Evolutionary conservation across 1,139 yeast species (phyloP), one percentile per base, ranked within the genome.

Genomic region (Blastobotrys petasosporus): DNA sequence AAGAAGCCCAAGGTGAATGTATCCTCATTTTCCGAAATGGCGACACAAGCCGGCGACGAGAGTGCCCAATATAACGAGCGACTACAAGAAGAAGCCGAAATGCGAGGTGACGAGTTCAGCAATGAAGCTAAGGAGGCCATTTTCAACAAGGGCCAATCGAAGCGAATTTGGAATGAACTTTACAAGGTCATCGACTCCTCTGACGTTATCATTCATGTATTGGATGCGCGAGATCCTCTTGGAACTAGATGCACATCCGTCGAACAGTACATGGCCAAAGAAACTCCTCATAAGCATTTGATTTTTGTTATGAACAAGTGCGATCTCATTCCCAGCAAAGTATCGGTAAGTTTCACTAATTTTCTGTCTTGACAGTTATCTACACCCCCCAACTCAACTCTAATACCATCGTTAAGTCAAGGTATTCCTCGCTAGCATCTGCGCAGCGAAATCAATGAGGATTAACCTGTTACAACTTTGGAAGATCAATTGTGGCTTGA

Each of bases 321-420:
- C 77, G 98, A 92, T 73, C 79, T 92, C 61, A 97, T 94, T 45
- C 98, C 98, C 53, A 92, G 97, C 48, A 92, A 97, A 97, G 97
- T 88, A 61, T 96, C 98, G 63, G 97, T 92, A 86, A 78, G 97
- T 88, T 42, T 42, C 35, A 31, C 16, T 13, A 41, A 41, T 39
- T 37, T 42, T 51, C 51, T 40, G 31, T 37, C 47, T 13, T 36
- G 47, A 47, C 44, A 51, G 43, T 41, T 44, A n/a, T 45, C 50
- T 48, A 46, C 60, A 76, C 74, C 88, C 41, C 15, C 36, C 31
- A 31, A n/a, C n/a, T n/a, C 16, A 25, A 17, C 20, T 8, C 17
- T 7, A 16, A 41, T 42, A 54, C 73, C 70, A 66, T 57, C 54
- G 70, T 68, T 68, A 65, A 65, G 73, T 68, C 73, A 68, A 67